A percentile compares a stretch with the other conserved stretches of the same genome.
Conservation (phyloP, 78 protist species). For the Dictyostelium intermedium region DNA sequence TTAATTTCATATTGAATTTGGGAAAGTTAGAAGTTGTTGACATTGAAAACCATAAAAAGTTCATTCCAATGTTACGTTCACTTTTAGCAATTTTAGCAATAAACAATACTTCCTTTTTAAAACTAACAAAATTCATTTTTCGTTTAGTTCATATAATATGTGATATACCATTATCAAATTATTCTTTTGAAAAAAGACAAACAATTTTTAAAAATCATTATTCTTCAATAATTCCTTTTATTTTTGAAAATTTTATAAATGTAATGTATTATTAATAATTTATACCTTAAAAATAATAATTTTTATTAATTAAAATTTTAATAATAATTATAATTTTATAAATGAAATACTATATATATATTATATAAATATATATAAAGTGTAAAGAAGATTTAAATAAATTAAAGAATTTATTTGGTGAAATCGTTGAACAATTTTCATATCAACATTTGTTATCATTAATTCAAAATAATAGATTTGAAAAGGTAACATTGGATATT, state of each 20-base stretch:
- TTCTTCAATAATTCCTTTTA: conserved; percentile 1
- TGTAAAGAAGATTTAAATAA: neutral
- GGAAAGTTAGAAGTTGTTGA: neutral
- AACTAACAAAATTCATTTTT: conserved; percentile 6
- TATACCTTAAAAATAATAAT: neutral
- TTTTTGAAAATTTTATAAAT: neutral
- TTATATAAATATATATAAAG: too few relatives aligned
- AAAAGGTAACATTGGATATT: neutral
- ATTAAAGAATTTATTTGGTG: conserved; percentile 19
- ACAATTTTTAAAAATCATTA: conserved; percentile 2
- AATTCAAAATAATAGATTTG: conserved; percentile 22
- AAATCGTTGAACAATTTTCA: conserved; percentile 14
- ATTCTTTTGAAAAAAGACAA: conserved; percentile 21
- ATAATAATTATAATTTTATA: too few relatives aligned
- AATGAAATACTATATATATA: too few relatives aligned
- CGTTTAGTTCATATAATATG: conserved; percentile 12
- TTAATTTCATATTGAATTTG: conserved; percentile 14
- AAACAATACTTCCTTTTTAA: neutral
- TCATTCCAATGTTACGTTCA: neutral
- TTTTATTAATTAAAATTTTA: neutral
- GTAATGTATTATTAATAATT: neutral
- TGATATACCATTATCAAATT: conserved; percentile 8
- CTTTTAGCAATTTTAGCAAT: neutral
- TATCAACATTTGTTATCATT: conserved; percentile 6
- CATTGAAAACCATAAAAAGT: neutral